phyloP scores from a whole-genome alignment of 257 asterid genomes.

The Voacanga thouarsii region DNA sequence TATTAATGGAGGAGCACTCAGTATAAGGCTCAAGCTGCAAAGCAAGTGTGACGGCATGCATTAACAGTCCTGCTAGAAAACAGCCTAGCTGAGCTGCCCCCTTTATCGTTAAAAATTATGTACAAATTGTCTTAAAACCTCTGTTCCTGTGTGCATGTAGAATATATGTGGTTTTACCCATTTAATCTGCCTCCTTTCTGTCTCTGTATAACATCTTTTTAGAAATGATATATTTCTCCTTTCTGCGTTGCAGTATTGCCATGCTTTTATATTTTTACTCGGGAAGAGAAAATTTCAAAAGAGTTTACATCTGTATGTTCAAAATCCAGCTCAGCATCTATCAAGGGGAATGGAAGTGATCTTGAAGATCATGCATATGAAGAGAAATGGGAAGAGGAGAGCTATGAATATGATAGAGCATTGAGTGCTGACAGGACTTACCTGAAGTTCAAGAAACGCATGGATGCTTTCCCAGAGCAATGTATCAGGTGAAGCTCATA shows the following conservation, averaged over 20 bases:
- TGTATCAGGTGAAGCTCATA: constrained; percentile 65
- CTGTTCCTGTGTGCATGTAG: not conserved
- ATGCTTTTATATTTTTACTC: constrained; percentile 69
- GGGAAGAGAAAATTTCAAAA: constrained; percentile 54
- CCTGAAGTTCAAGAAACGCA: constrained; percentile 83
- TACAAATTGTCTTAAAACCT: not conserved
- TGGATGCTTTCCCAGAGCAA: constrained; percentile 76
- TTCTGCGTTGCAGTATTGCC: constrained; percentile 63
- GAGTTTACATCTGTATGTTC: constrained; percentile 28
- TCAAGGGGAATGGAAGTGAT: constrained; percentile 36
- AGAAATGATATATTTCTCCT: not conserved
- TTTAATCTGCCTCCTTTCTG: not conserved
- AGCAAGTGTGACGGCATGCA: too few relatives aligned
- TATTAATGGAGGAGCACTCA: too few relatives aligned
- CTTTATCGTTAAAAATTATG: not conserved
- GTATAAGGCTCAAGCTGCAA: too few relatives aligned
- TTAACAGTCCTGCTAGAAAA: too few relatives aligned
- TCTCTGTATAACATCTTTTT: not conserved
- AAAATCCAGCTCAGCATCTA: constrained; percentile 26
- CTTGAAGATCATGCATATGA: constrained; percentile 40
- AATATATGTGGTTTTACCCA: not conserved
- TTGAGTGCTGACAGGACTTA: constrained; percentile 75
- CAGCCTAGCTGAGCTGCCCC: too few relatives aligned
- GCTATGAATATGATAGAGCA: constrained; percentile 78
- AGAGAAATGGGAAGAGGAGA: constrained; percentile 73